Conservation (phyloP, 768 basidiomycete species). For the Serendipita sp. region DNA sequence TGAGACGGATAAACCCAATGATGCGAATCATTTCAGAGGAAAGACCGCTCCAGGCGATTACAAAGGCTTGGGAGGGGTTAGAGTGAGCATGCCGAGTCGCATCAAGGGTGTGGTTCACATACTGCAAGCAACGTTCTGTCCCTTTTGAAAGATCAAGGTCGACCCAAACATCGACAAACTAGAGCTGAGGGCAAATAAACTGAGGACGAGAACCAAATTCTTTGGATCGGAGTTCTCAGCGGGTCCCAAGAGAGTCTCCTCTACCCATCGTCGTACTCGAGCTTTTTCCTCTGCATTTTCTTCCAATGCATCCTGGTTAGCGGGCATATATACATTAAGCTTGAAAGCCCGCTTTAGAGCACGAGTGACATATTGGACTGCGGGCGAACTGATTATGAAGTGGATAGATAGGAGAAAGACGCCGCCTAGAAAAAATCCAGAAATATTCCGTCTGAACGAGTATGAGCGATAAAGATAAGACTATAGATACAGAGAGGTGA, state of each 20-base stretch:
- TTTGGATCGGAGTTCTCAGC: not conserved
- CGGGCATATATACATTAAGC: not conserved
- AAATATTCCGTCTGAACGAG: not conserved
- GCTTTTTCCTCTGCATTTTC: not conserved
- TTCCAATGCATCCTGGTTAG: not conserved
- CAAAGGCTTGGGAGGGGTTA: conserved; percentile 21
- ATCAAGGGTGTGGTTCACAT: not conserved
- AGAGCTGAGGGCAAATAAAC: not conserved
- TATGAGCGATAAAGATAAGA: not conserved
- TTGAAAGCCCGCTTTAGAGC: not conserved
- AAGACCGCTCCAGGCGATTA: conserved; percentile 31
- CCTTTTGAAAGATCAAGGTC: not conserved
- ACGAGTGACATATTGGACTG: not conserved
- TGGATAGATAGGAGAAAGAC: conserved; percentile 2
- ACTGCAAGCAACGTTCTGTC: not conserved
- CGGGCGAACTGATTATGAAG: not conserved
- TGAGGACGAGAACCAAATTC: not conserved
- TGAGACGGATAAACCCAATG: conserved; percentile 24
- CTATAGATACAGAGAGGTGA: not conserved
- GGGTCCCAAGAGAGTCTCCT: not conserved
- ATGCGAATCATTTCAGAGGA: conserved; percentile 23
- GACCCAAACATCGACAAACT: conserved; percentile 1
- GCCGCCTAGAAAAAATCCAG: conserved; percentile 6
- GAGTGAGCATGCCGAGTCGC: not conserved
- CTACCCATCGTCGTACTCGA: not conserved